Evolutionary conservation across 805 yeast genomes (phyloP).

Genomic region (Candida corydali): DNA sequence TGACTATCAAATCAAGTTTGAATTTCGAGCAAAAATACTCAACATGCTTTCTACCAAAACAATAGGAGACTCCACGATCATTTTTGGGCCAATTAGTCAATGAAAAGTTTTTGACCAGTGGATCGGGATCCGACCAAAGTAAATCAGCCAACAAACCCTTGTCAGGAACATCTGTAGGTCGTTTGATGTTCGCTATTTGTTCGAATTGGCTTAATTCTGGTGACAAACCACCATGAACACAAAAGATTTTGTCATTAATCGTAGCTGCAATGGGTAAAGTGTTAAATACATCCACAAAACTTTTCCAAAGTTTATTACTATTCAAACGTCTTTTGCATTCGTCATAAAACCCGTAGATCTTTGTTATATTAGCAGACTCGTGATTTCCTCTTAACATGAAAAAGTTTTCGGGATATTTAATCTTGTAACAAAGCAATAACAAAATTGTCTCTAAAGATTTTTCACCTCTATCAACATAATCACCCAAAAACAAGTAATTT

Average conservation of each 20-base stretch:
- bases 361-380: conserved; percentile 55
- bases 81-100: conserved; percentile 67
- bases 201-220: conserved; percentile 63
- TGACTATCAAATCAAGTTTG: conserved; percentile 69
- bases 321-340: conserved; percentile 54
- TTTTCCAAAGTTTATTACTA: conserved; percentile 46
- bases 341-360: conserved; percentile 58
- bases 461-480: conserved; percentile 57
- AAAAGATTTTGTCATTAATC: conserved; percentile 53
- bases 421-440: conserved; percentile 48
- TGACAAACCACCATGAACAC: conserved; percentile 71
- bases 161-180: conserved; percentile 86
- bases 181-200: conserved; percentile 64
- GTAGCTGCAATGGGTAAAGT: conserved; percentile 61
- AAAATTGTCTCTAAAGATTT: conserved; percentile 54
- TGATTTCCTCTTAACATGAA: conserved; percentile 60
- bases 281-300: conserved; percentile 52
- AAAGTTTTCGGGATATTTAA: conserved; percentile 57
- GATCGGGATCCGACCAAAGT: conserved; percentile 78
- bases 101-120: conserved; percentile 28
- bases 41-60: conserved; percentile 73
- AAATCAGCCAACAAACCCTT: conserved; percentile 73
- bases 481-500: conserved; percentile 54
- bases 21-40: conserved; percentile 61
- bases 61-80: conserved; percentile 79